Evolutionary conservation across 768 basidiomycete genomes (phyloP).

Genomic region (Russula dissimulans): DNA sequence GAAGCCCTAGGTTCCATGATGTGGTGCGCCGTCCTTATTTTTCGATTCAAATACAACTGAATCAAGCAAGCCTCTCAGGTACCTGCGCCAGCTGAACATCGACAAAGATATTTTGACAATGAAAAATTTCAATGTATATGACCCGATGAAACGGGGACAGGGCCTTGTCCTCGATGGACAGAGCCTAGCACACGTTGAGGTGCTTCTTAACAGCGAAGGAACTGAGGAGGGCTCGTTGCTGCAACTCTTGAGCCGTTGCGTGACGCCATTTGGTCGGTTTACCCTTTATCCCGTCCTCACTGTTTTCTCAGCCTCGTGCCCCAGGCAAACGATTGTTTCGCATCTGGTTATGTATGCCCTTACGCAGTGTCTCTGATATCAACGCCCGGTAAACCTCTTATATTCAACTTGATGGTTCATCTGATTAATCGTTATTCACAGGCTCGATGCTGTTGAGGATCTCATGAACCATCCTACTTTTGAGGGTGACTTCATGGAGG

Average conservation of each 20-base stretch:
- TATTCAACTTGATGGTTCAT: neutral
- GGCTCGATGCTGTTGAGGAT: constrained; percentile 92
- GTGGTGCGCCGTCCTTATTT: constrained; percentile 44
- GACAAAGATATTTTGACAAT: constrained; percentile 92
- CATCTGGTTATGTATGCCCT: constrained; percentile 91
- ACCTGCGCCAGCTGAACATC: constrained; percentile 87
- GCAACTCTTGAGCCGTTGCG: constrained; percentile 70
- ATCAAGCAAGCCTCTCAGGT: constrained; percentile 33
- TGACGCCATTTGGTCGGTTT: constrained; percentile 80
- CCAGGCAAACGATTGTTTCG: constrained; percentile 90
- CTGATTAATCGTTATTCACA: constrained; percentile 23
- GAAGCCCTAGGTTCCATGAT: constrained; percentile 87
- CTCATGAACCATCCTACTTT: constrained; percentile 74
- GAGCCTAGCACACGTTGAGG: constrained; percentile 89
- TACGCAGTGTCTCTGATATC: constrained; percentile 74
- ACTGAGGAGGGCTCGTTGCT: constrained; percentile 85
- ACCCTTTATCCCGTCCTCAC: neutral
- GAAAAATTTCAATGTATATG: constrained; percentile 96
- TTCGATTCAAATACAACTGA: neutral
- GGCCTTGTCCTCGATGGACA: constrained; percentile 88
- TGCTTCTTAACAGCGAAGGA: constrained; percentile 88
- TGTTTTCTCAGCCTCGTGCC: neutral
- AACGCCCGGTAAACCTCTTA: constrained; percentile 59
- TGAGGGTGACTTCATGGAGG: constrained; percentile 59
- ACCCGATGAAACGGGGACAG: constrained; percentile 87